phyloP scores from a whole-genome alignment of 2,329 filamentous ascomycete genomes.

The Botryotinia convoluta region DNA sequence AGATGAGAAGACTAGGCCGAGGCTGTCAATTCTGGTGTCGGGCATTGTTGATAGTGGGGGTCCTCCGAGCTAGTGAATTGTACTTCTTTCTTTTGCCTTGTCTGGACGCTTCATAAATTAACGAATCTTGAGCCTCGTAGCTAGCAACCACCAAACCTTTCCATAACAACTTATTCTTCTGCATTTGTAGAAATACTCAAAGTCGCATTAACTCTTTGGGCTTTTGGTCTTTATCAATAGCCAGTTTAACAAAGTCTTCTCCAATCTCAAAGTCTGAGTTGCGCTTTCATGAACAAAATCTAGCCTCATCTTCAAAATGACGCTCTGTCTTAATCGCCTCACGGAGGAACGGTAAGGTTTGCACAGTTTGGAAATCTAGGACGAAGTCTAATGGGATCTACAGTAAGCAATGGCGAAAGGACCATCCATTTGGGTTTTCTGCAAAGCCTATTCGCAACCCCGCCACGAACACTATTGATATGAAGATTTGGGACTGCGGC shows the following conservation, averaged over 20 bases:
- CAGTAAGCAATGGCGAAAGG: slow-evolving; percentile 88
- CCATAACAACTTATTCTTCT: slow-evolving; percentile 5
- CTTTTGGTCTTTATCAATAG: background rate
- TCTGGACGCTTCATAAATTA: slow-evolving; percentile 9
- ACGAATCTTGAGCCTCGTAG: slow-evolving; percentile 16
- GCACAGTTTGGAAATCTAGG: background rate
- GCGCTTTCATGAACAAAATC: slow-evolving; percentile 3
- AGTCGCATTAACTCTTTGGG: background rate
- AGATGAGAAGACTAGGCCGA: slow-evolving; percentile 11
- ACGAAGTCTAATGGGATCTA: slow-evolving; percentile 2
- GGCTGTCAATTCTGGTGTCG: slow-evolving; percentile 13
- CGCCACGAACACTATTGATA: slow-evolving; percentile 75
- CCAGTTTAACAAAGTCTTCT: background rate
- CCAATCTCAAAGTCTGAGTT: background rate
- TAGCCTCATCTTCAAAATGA: slow-evolving; percentile 55
- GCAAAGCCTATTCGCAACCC: slow-evolving; percentile 77
- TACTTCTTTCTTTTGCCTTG: slow-evolving; percentile 19
- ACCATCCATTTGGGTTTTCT: slow-evolving; percentile 97
- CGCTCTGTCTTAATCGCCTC: slow-evolving; percentile 82
- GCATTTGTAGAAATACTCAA: background rate
- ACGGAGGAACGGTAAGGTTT: slow-evolving; percentile 62
- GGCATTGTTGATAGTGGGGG: slow-evolving; percentile 10
- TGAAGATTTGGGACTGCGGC: slow-evolving; percentile 96
- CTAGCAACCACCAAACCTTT: slow-evolving; percentile 15
- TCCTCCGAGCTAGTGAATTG: slow-evolving; percentile 2